phyloP scores from a whole-genome alignment of 768 basidiomycete genomes.

The Lentinus tigrinus region DNA sequence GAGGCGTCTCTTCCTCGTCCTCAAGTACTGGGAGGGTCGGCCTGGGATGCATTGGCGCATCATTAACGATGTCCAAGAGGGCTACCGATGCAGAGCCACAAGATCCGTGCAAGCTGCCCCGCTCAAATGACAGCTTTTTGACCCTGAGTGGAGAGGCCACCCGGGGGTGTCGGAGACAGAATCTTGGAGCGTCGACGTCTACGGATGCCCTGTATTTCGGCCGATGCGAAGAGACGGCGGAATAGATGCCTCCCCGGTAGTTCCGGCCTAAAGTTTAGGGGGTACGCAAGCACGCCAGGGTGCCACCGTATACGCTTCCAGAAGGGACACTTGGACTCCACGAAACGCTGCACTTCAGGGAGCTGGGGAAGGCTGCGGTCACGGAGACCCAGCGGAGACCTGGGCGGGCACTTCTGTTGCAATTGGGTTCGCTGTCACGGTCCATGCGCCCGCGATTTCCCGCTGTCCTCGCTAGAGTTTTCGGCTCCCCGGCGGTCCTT shows the following conservation, averaged over 20 bases:
- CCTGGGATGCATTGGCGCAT: neutral
- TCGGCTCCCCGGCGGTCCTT: neutral
- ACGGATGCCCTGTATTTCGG: slow-evolving; percentile 1
- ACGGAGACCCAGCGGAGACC: neutral
- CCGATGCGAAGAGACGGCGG: slow-evolving; percentile 14
- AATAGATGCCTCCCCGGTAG: neutral
- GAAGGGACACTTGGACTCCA: neutral
- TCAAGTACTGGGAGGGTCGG: no score
- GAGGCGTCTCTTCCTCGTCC: no score
- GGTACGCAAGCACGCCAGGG: slow-evolving; percentile 5
- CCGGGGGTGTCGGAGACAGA: slow-evolving; percentile 5
- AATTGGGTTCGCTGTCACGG: neutral
- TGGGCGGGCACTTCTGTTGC: neutral
- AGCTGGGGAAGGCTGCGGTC: neutral
- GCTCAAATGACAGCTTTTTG: slow-evolving; percentile 3
- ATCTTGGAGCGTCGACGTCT: neutral
- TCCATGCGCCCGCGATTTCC: slow-evolving; percentile 1
- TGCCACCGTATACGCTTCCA: slow-evolving; percentile 14
- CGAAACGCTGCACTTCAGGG: neutral
- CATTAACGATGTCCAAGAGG: neutral
- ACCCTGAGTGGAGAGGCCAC: neutral
- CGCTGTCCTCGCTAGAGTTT: slow-evolving; percentile 1
- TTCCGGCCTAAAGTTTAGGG: neutral
- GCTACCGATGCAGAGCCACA: neutral
- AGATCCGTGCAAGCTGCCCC: neutral